Conservation (phyloP, 2,329 filamentous ascomycete genomes). For the Phaeophleospora eucalypticola region DNA sequence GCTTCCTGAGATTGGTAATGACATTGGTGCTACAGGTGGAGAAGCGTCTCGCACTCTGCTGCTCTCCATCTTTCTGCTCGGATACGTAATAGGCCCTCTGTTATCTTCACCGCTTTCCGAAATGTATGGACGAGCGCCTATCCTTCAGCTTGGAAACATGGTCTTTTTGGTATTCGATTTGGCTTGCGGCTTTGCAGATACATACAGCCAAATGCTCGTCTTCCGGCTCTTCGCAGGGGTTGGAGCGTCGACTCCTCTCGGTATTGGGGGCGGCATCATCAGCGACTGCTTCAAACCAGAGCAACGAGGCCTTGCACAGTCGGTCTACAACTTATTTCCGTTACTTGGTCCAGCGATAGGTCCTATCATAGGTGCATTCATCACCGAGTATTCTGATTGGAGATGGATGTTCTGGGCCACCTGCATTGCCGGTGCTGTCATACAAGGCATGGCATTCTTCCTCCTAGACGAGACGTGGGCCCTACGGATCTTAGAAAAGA, state of each 20-base stretch:
- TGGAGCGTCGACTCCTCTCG: conserved; percentile 30
- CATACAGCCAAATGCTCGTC: conserved; percentile 29
- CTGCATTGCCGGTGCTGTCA: conserved; percentile 31
- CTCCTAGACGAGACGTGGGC: conserved; percentile 44
- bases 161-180: conserved; percentile 32
- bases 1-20: conserved; percentile 18
- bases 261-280: background rate
- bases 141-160: conserved; percentile 30
- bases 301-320: conserved; percentile 40
- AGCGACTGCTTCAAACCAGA: conserved; percentile 52
- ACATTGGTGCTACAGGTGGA: conserved; percentile 25
- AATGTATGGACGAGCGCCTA: conserved; percentile 28
- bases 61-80: background rate
- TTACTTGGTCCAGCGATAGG: conserved; percentile 28
- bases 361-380: conserved; percentile 31
- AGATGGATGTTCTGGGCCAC: conserved; percentile 44
- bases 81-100: conserved; percentile 25
- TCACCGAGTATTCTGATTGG: conserved; percentile 38
- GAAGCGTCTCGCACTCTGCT: too few species aligned
- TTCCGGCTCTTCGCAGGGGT: conserved; percentile 32
- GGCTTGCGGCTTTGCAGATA: conserved; percentile 31
- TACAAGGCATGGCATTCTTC: conserved; percentile 33
- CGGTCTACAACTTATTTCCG: conserved; percentile 48
- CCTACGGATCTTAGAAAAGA: too few species aligned
- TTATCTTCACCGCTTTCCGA: conserved; percentile 30